phyloP scores from a whole-genome alignment of 1,284 basidiomycete species.

The Tilletia setariae region DNA sequence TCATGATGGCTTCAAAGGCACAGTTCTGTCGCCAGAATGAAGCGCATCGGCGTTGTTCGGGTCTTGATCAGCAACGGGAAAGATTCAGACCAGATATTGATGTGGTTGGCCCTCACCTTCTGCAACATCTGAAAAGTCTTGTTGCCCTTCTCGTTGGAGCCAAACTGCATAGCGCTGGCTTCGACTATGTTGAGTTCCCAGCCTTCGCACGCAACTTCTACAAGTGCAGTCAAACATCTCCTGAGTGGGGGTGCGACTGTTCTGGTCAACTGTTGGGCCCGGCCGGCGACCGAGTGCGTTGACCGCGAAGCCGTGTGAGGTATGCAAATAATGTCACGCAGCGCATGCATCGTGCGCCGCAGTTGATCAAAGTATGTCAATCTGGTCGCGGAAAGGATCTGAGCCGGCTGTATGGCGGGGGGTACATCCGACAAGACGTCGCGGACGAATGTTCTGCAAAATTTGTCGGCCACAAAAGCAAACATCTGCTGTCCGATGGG shows the following conservation, averaged over 20 bases:
- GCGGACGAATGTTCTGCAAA: not conserved
- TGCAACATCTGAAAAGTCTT: not conserved
- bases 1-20: slow-evolving; percentile 3
- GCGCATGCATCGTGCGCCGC: too few species aligned
- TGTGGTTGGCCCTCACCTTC: not conserved
- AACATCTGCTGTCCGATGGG: too few species aligned
- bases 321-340: too few species aligned
- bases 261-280: not conserved
- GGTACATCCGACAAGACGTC: not conserved
- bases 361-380: too few species aligned
- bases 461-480: too few species aligned
- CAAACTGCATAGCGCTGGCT: not conserved
- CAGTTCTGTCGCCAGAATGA: not conserved
- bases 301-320: not conserved
- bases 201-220: slow-evolving; percentile 9
- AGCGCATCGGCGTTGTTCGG: not conserved
- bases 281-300: not conserved
- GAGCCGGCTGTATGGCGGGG: too few species aligned
- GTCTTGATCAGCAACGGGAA: not conserved
- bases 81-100: not conserved
- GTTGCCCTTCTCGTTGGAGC: not conserved
- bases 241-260: not conserved
- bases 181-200: slow-evolving; percentile 14
- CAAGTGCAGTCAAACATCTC: not conserved
- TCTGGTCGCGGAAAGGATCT: too few species aligned